Evolutionary conservation across 169 alveolate genomes (phyloP).

Genomic region (Plasmodium falciparum): DNA sequence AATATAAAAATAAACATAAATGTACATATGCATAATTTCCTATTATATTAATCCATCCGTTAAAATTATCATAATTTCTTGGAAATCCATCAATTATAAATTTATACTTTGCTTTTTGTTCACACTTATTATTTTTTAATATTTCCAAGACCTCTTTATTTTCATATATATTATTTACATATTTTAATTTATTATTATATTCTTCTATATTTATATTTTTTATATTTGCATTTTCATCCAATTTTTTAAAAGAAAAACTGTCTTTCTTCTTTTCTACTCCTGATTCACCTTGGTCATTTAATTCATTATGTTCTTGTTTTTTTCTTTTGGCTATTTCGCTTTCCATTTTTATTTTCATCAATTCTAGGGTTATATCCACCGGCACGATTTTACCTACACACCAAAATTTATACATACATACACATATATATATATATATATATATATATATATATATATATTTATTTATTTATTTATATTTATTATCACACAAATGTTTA

Average conservation of each 20-base stretch:
- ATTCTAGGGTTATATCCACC: slow-evolving; percentile 91
- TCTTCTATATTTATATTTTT: slow-evolving; percentile 36
- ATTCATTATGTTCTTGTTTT: slow-evolving; percentile 86
- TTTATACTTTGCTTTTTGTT: slow-evolving; percentile 77
- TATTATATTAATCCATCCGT: slow-evolving; percentile 88
- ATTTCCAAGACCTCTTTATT: slow-evolving; percentile 45
- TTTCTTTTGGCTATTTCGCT: slow-evolving; percentile 66
- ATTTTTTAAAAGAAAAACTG: slow-evolving; percentile 58
- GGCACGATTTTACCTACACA: slow-evolving; percentile 93
- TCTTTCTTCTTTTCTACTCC: slow-evolving; percentile 7
- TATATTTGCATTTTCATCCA: slow-evolving; percentile 39
- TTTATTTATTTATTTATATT: not conserved
- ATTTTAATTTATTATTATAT: slow-evolving; percentile 42
- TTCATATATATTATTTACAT: slow-evolving; percentile 62
- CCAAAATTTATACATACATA: not conserved
- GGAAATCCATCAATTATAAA: slow-evolving; percentile 98
- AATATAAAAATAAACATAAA: slow-evolving; percentile 78
- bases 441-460: not conserved
- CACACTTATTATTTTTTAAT: slow-evolving; percentile 40
- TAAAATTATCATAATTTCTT: slow-evolving; percentile 91
- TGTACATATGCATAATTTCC: slow-evolving; percentile 78
- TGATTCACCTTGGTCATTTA: not conserved
- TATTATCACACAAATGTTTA: not conserved
- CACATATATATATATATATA: not conserved
- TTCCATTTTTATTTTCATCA: slow-evolving; percentile 91